A percentile compares a stretch with the other conserved stretches of the same genome.
phyloP scores from a whole-genome alignment of 257 asterid species.

The Solanum sejunctum region DNA sequence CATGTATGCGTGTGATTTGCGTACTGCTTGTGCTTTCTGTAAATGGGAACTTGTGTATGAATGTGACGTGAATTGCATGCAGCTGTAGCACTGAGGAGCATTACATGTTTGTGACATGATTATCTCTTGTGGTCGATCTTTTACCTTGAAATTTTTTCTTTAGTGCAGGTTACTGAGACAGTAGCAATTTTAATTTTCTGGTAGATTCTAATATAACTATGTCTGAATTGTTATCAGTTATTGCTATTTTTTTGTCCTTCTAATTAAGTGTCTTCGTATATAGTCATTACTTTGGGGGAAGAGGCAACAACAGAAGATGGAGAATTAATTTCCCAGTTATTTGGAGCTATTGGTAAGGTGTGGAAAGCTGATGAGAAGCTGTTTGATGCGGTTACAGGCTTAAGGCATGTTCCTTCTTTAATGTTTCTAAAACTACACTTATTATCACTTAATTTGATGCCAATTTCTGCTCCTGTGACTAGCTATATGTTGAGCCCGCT shows the following conservation, averaged over 20 bases:
- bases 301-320: conserved; percentile 74
- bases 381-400: conserved; percentile 84
- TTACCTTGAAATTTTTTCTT: background rate
- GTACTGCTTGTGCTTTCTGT: background rate
- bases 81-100: background rate
- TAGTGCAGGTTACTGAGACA: background rate
- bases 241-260: background rate
- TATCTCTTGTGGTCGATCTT: background rate
- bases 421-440: background rate
- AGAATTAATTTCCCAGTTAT: conserved; percentile 45
- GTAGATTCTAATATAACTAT: background rate
- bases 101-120: background rate
- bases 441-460: background rate
- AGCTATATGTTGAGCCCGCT: background rate
- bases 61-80: background rate
- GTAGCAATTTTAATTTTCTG: background rate
- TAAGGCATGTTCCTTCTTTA: conserved; percentile 36
- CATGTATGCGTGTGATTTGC: background rate
- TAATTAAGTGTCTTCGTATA: conserved; percentile 9
- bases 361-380: conserved; percentile 87
- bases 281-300: conserved; percentile 66
- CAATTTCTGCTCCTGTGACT: background rate
- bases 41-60: background rate
- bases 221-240: background rate
- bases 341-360: conserved; percentile 88